Evolutionary conservation across 78 protist genomes (phyloP).

Genomic region (Dictyostelium brefeldianum): DNA sequence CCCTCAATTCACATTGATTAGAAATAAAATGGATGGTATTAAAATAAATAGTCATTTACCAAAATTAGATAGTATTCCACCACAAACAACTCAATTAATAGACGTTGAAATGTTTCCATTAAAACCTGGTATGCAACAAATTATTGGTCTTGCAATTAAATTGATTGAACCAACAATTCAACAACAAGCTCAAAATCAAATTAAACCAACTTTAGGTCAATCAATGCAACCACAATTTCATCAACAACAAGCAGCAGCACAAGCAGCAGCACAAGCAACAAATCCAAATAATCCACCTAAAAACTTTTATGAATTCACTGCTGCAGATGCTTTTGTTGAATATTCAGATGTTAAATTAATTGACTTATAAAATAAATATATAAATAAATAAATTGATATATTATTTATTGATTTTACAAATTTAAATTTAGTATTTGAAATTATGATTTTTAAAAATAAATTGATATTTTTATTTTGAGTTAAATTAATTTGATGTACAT

Average conservation of each 20-base stretch:
- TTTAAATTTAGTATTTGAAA: no score
- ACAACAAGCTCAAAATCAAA: background rate
- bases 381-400: background rate
- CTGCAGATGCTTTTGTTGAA: conserved; percentile 50
- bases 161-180: conserved; percentile 18
- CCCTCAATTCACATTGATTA: conserved; percentile 43
- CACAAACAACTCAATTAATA: conserved; percentile 2
- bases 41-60: conserved; percentile 53
- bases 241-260: background rate
- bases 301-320: conserved; percentile 49
- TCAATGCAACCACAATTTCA: background rate
- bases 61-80: conserved; percentile 23
- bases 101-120: conserved; percentile 77
- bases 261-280: background rate
- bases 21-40: conserved; percentile 77
- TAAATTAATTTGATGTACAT: background rate
- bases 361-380: no score
- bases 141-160: conserved; percentile 60
- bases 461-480: no score
- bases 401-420: no score
- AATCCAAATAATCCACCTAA: background rate
- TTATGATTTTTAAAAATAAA: no score
- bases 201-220: background rate
- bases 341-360: background rate
- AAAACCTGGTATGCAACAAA: conserved; percentile 81